Conservation (phyloP, 2,329 filamentous ascomycete genomes). For the Colletotrichum viniferum region DNA sequence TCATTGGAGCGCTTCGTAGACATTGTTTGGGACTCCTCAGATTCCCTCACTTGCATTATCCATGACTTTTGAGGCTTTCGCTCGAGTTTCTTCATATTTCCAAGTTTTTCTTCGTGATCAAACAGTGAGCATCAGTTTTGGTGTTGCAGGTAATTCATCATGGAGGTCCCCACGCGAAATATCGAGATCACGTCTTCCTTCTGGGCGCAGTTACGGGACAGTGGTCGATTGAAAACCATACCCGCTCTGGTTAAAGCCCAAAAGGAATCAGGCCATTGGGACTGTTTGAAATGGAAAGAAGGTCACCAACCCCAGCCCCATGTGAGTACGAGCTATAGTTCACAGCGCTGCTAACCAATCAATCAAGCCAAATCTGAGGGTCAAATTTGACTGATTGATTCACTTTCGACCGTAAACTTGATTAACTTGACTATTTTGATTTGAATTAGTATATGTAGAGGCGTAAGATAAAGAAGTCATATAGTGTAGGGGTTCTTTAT, state of each 20-base stretch:
- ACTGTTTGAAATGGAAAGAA: background rate
- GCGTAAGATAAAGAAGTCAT: no score
- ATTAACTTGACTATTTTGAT: no score
- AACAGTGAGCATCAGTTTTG: background rate
- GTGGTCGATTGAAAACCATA: background rate
- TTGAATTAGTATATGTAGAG: no score
- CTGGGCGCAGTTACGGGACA: background rate
- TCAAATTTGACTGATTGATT: no score
- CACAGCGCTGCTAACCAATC: no score
- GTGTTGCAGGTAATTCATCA: background rate
- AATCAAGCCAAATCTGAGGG: no score
- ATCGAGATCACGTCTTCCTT: background rate
- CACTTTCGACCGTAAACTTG: no score
- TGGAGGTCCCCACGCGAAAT: background rate
- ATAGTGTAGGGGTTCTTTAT: no score
- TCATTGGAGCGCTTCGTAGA: background rate
- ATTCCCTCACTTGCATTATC: background rate
- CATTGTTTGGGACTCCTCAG: background rate
- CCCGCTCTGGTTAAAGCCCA: background rate
- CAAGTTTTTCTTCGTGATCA: background rate
- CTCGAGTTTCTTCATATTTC: background rate
- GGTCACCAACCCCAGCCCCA: background rate
- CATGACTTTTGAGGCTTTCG: background rate
- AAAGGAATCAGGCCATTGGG: conserved; percentile 1
- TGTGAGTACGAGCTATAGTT: background rate